These are phyloP conservation scores for Triangularia setosa DNA, from an alignment of 2,329 filamentous ascomycete genomes.

Conservation along the genomic window DNA sequence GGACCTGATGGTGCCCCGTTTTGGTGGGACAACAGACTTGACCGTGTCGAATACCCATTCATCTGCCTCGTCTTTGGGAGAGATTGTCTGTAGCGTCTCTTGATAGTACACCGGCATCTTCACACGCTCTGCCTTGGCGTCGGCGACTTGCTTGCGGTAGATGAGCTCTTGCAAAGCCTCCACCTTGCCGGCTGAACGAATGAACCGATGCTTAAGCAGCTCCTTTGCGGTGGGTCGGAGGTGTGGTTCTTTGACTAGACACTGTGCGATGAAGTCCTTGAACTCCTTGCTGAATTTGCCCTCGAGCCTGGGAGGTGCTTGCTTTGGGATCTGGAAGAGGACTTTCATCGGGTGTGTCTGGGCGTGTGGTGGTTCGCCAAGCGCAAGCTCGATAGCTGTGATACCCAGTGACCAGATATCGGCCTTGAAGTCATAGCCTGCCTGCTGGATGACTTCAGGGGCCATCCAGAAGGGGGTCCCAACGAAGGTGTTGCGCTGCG, in stretches of 20 bases:
- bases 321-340: slow-evolving; percentile 85
- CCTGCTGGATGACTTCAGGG: slow-evolving; percentile 87
- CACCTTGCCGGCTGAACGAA: slow-evolving; percentile 79
- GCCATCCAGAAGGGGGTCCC: slow-evolving; percentile 98
- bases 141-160: slow-evolving; percentile 75
- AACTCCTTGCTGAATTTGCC: slow-evolving; percentile 86
- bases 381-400: slow-evolving; percentile 83
- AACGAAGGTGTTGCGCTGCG: slow-evolving; percentile 94
- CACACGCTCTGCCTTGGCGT: slow-evolving; percentile 66
- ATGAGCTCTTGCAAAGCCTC: slow-evolving; percentile 87
- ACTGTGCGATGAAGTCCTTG: slow-evolving; percentile 88
- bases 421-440: slow-evolving; percentile 78
- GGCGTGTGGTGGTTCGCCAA: slow-evolving; percentile 83
- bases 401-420: slow-evolving; percentile 94
- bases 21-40: slow-evolving; percentile 61
- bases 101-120: slow-evolving; percentile 84
- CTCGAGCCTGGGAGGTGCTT: slow-evolving; percentile 76
- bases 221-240: slow-evolving; percentile 80
- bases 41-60: slow-evolving; percentile 97
- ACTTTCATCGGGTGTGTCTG: slow-evolving; percentile 92
- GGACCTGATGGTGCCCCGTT: slow-evolving; percentile 48
- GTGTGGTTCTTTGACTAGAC: slow-evolving; percentile 88
- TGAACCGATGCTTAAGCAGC: slow-evolving; percentile 81
- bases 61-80: slow-evolving; percentile 65
- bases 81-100: slow-evolving; percentile 76